Conservation (phyloP, 2,329 filamentous ascomycete species). For the Pyricularia grisea region DNA sequence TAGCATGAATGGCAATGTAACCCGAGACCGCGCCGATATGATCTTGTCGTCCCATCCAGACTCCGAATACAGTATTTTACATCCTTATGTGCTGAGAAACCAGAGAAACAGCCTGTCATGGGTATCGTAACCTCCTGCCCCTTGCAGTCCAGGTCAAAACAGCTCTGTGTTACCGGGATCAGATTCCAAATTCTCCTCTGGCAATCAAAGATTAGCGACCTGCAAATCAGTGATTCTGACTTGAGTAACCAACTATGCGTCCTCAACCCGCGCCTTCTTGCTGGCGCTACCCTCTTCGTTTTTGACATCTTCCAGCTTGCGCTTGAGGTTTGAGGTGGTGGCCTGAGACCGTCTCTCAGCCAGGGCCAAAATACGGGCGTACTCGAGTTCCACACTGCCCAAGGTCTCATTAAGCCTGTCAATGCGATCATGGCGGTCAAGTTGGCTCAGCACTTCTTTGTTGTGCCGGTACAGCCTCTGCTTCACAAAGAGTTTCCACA, state of each 20-base stretch:
- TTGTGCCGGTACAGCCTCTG: conserved; percentile 69
- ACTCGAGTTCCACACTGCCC: conserved; percentile 60
- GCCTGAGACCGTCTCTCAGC: conserved; percentile 25
- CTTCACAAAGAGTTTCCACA: conserved; percentile 71
- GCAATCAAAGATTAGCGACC: not conserved
- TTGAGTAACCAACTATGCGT: conserved; percentile 1
- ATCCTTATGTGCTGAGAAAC: not conserved
- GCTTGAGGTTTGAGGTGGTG: conserved; percentile 28
- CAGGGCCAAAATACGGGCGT: conserved; percentile 51
- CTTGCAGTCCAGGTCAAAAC: not conserved
- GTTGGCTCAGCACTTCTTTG: conserved; percentile 57
- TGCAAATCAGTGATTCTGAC: not conserved
- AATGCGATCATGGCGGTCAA: conserved; percentile 58
- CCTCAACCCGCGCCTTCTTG: conserved; percentile 37
- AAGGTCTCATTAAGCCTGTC: conserved; percentile 65
- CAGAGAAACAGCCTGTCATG: not conserved
- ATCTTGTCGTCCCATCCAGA: not conserved
- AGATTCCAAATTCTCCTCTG: not conserved
- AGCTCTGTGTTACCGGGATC: not conserved
- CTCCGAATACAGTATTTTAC: not conserved
- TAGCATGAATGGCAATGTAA: not conserved
- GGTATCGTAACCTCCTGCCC: not conserved
- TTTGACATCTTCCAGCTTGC: conserved; percentile 26
- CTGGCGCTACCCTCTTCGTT: conserved; percentile 12
- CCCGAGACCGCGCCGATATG: not conserved